Conservation (phyloP, 805 yeast genomes). For the Wickerhamiella sorbophila region DNA sequence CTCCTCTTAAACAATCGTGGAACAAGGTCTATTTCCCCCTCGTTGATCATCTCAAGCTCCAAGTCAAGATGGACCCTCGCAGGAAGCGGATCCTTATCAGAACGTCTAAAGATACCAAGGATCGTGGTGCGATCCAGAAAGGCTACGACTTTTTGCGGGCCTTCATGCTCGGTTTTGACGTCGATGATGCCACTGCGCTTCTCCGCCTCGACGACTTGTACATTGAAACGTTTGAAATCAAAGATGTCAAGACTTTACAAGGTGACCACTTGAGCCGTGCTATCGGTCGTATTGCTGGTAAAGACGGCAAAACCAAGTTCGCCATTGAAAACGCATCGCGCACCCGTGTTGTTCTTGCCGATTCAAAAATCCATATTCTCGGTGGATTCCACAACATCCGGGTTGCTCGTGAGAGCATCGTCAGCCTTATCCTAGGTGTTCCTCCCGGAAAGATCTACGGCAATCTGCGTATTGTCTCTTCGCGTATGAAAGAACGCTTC, state of each 20-base stretch:
- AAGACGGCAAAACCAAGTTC: constrained; percentile 96
- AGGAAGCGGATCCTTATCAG: constrained; percentile 71
- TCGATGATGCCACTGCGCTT: constrained; percentile 92
- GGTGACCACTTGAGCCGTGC: constrained; percentile 98
- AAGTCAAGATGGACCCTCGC: constrained; percentile 86
- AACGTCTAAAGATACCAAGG: constrained; percentile 71
- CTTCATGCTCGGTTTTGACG: constrained; percentile 88
- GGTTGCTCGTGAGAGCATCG: constrained; percentile 97
- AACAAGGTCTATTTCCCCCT: constrained; percentile 88
- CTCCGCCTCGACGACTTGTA: constrained; percentile 89
- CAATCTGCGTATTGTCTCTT: constrained; percentile 89
- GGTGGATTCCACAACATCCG: constrained; percentile 96
- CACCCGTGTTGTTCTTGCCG: constrained; percentile 95
- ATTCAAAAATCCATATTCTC: constrained; percentile 85
- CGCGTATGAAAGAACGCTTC: constrained; percentile 92
- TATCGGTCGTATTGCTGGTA: constrained; percentile 98
- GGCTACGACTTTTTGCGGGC: constrained; percentile 97
- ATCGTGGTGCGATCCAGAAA: constrained; percentile 88
- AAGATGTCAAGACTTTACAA: constrained; percentile 86
- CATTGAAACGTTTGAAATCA: constrained; percentile 92
- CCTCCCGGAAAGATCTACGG: constrained; percentile 99
- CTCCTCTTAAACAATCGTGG: constrained; percentile 86
- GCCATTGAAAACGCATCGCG: constrained; percentile 98
- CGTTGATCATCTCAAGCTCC: constrained; percentile 86
- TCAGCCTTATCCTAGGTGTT: constrained; percentile 84